These are phyloP conservation scores for Mrakia frigida DNA, from an alignment of 768 basidiomycete genomes.

Conservation along the genomic window DNA sequence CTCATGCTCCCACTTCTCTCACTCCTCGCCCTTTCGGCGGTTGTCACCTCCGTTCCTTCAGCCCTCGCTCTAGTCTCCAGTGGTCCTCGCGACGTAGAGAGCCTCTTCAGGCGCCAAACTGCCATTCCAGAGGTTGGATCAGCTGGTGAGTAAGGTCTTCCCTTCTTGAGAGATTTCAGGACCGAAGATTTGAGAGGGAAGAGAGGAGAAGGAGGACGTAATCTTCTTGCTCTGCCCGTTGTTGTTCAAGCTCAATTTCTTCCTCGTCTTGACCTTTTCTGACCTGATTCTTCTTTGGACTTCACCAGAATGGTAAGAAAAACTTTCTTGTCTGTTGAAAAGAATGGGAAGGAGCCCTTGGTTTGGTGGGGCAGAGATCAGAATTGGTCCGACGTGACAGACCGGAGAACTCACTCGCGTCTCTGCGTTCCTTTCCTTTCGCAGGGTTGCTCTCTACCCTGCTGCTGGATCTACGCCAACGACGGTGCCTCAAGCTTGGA, in stretches of 20 bases:
- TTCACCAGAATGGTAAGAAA: background rate
- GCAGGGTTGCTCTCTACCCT: constrained; percentile 64
- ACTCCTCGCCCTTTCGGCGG: background rate
- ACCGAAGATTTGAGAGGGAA: background rate
- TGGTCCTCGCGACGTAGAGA: background rate
- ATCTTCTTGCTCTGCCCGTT: background rate
- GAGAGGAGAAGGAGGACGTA: background rate
- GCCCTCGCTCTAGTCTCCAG: background rate
- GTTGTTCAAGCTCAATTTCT: background rate
- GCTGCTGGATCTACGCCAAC: constrained; percentile 50
- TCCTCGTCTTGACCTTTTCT: background rate
- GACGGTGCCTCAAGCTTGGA: constrained; percentile 63
- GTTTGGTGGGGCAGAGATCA: too few relatives aligned
- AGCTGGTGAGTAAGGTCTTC: background rate
- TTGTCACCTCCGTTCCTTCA: constrained; percentile 8
- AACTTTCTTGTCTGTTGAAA: background rate
- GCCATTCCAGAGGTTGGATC: background rate
- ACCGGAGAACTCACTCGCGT: background rate
- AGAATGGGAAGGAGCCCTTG: background rate
- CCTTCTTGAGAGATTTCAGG: background rate
- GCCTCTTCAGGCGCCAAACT: background rate
- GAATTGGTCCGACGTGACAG: too few relatives aligned
- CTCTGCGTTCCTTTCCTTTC: constrained; percentile 42
- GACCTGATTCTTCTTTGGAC: background rate
- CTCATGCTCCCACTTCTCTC: background rate